Evolutionary conservation across 2,329 filamentous ascomycete genomes (phyloP).

Genomic region (Diaporthe citri): DNA sequence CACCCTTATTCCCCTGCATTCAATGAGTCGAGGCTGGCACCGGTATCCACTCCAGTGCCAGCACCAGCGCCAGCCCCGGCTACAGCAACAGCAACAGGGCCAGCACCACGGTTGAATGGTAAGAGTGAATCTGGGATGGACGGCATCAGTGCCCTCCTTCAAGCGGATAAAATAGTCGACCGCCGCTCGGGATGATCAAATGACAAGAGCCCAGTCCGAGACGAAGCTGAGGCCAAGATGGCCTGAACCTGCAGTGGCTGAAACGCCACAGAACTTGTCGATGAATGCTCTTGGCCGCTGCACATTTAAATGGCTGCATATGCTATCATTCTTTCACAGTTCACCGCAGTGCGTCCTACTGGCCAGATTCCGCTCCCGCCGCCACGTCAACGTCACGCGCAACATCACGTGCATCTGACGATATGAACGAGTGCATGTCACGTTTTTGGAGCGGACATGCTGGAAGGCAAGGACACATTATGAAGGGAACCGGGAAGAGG

Average conservation of each 20-base stretch:
- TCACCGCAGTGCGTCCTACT: not conserved
- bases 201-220: not conserved
- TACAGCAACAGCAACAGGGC: not conserved
- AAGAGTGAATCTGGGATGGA: slow-evolving; percentile 58
- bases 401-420: not conserved
- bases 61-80: slow-evolving; percentile 15
- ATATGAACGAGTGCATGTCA: no score
- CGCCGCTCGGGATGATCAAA: slow-evolving; percentile 48
- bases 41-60: slow-evolving; percentile 38
- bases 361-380: not conserved
- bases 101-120: slow-evolving; percentile 39
- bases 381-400: not conserved
- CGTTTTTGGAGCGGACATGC: not conserved
- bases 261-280: not conserved
- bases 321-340: not conserved
- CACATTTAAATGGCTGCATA: not conserved
- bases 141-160: slow-evolving; percentile 70
- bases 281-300: not conserved
- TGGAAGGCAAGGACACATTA: not conserved
- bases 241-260: not conserved
- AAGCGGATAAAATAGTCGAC: slow-evolving; percentile 71
- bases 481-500: not conserved
- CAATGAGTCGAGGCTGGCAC: slow-evolving; percentile 18
- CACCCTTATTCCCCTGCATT: slow-evolving; percentile 35
- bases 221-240: not conserved